Evolutionary conservation across 2,329 filamentous ascomycete species (phyloP), one percentile per base, ranked within the genome.

Genomic region (Venturia asperata): DNA sequence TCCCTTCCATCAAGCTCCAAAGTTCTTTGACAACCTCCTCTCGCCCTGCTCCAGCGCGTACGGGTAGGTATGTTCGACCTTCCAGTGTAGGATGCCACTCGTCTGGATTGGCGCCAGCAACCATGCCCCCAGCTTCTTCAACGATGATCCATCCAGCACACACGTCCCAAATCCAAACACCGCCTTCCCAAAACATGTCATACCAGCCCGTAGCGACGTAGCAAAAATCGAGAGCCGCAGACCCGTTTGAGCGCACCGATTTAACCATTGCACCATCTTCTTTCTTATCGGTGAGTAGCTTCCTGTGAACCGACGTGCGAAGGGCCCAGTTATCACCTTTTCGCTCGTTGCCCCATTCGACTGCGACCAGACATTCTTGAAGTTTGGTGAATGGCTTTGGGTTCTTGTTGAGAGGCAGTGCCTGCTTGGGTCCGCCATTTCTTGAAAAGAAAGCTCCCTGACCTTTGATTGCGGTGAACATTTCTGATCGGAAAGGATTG

Each of bases 261-360:
- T 75, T 72, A 37, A 69, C 70, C 72, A 76, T 75, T 0, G 72
- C 72, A 27, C 74, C 74, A 19, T 71, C 74, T 0, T 67, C 67
- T 1, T 67, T 56, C 9, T 70, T 69, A 39, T 71, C 67, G 0
- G 74, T 73, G 30, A 77, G 67, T 0, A 77, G 69, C 52, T 69
- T 68, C 62, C 71, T 71, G 49, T 71, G 68, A 0, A 76, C 67
- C 1, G 67, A 65, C 0, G 71, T 72, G 27, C 74, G 72, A 7
- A 76, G 70, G 1, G 72, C 70, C 75, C 75, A 77, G 67, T 76
- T 76, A 0, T 70, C 68, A 1, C 74, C 74, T 6, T 68, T 65
- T 58, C 75, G 75, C 66, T 77, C 70, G 55, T 72, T 73, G 17
- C 74, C 75, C 74, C 74, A 77, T 43, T 77, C 75, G 0, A 77